Base-by-base conservation (phyloP, 140 eudicot species). In the Flaveria floridana region DNA sequence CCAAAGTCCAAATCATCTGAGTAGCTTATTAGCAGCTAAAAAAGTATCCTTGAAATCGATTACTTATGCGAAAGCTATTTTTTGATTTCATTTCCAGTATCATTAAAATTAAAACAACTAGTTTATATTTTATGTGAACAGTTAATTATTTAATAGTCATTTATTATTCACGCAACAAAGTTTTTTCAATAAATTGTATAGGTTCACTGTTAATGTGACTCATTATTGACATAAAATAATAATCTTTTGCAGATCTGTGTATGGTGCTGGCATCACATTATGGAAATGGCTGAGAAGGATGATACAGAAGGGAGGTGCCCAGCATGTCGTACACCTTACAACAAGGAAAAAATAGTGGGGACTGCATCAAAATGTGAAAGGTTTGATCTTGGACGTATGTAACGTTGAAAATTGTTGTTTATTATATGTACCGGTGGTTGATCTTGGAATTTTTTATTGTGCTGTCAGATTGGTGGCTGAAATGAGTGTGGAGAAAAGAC, bases 261-360 rank as follows among this genome's bases (percentile, higher is more conserved):
- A 66, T 91, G 97, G 97, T 91, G 97, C 73, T 91, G 97, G 97
- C 96, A 91, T 82, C 96, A 91, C 82, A 81, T 91, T 50, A 88
- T 91, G 89, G 94, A 89, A 50, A 92, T 92, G 95, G 97, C 97
- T 70, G 97, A 89, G 86, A 92, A 89, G 77, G 96, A 89, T 76
- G 88, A 83, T 68, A 82, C 90, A 30, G 95, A 92, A 82, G 97
- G 97, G 47, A 85, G 96, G 53, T 92, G 97, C 48, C 97, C 97
- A 71, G 97, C 97, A 47, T 92, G 97, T 69, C 96, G 97, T 21
- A 84, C 87, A 52, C 92, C 96, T 46, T 92, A 92, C 74, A 86
- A 92, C 80, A 92, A 89, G 87, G 97, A 89, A 81, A 92, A 83
- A 78, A 87, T 92, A 81, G 97, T 92, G n/a, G 97, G 91, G 77